These are phyloP conservation scores for Coelastrella sp. DNA, from an alignment of 139 green algal species.

Conservation along the genomic window DNA sequence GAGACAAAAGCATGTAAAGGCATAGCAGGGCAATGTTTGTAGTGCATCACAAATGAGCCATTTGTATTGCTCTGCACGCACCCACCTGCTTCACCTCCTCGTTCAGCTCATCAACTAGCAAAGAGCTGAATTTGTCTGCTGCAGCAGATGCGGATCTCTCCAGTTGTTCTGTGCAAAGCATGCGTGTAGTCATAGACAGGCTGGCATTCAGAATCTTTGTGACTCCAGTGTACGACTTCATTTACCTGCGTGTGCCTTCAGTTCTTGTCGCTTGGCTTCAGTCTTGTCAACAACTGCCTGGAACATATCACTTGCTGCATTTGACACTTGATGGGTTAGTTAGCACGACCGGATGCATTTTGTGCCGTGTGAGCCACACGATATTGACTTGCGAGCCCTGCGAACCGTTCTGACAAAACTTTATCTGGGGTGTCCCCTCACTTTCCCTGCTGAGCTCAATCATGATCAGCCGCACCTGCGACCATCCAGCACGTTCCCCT, in stretches of 20 bases:
- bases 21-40: not conserved
- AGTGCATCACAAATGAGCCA: not conserved
- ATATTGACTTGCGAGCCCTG: too few relatives aligned
- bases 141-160: not conserved
- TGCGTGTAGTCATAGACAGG: not conserved
- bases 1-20: not conserved
- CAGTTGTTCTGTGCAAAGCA: slow-evolving; percentile 17
- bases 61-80: not conserved
- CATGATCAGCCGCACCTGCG: too few relatives aligned
- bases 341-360: too few relatives aligned
- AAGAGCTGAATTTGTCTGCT: not conserved
- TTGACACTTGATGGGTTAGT: not conserved
- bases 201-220: too few relatives aligned
- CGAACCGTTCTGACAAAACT: too few relatives aligned
- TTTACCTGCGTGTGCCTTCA: slow-evolving; percentile 10
- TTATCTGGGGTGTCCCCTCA: too few relatives aligned
- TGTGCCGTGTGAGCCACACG: too few relatives aligned
- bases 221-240: not conserved
- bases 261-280: not conserved
- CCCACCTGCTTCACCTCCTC: slow-evolving; percentile 35
- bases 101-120: slow-evolving; percentile 39
- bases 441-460: too few relatives aligned
- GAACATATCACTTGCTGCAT: slow-evolving; percentile 13
- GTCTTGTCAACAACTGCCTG: not conserved
- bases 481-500: too few relatives aligned